Evolutionary conservation across 495 filamentous ascomycete species (phyloP).

Genomic region (Pseudotulostoma volvatum): DNA sequence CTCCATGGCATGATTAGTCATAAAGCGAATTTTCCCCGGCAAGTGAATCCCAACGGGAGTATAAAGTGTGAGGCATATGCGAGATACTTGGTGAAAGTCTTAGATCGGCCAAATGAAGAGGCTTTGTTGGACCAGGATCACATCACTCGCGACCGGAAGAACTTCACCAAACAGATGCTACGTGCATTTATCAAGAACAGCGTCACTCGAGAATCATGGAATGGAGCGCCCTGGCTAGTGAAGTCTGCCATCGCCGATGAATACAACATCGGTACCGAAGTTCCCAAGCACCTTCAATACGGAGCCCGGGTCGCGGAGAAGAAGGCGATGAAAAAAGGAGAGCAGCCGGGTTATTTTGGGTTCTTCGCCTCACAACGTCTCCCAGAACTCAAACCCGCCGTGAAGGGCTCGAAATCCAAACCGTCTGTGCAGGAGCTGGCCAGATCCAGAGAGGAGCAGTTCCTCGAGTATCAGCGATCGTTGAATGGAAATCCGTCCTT

Average conservation of each 20-base stretch:
- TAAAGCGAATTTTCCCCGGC: slow-evolving; percentile 61
- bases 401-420: slow-evolving; percentile 62
- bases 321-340: slow-evolving; percentile 56
- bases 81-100: slow-evolving; percentile 63
- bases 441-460: slow-evolving; percentile 31
- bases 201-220: slow-evolving; percentile 80
- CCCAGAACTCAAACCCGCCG: slow-evolving; percentile 65
- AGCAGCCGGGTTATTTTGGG: slow-evolving; percentile 36
- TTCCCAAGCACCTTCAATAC: slow-evolving; percentile 70
- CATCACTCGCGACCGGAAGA: slow-evolving; percentile 73
- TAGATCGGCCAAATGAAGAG: slow-evolving; percentile 53
- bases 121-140: slow-evolving; percentile 65
- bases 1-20: slow-evolving; percentile 67
- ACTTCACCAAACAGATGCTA: slow-evolving; percentile 89
- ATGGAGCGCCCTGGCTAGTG: slow-evolving; percentile 86
- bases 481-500: slow-evolving; percentile 35
- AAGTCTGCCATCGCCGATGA: slow-evolving; percentile 69
- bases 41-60: slow-evolving; percentile 45
- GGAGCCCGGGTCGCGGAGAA: slow-evolving; percentile 63
- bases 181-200: slow-evolving; percentile 92
- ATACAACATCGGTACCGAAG: slow-evolving; percentile 68
- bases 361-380: slow-evolving; percentile 41
- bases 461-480: slow-evolving; percentile 35
- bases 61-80: slow-evolving; percentile 49
- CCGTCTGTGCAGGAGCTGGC: slow-evolving; percentile 27